Conservation (phyloP, 2,329 filamentous ascomycete species). For the Aspergillus phoenicis region DNA sequence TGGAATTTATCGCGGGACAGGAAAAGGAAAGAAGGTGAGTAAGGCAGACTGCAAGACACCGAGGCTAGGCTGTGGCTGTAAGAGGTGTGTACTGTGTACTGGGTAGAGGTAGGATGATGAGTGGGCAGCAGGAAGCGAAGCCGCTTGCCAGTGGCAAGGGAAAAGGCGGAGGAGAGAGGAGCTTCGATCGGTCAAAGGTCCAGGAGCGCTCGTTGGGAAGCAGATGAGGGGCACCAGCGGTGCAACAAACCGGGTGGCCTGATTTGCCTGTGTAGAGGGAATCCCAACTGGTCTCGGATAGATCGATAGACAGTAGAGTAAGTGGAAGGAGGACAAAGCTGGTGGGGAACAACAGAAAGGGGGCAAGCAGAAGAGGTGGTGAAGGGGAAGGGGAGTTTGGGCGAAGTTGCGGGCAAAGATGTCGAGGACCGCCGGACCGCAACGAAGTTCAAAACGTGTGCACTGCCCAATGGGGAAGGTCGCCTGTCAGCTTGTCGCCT, state of each 20-base stretch:
- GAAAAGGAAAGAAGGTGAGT: neutral
- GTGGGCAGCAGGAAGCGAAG: slow-evolving; percentile 12
- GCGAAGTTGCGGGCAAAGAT: slow-evolving; percentile 3
- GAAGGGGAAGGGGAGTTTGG: neutral
- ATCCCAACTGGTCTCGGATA: neutral
- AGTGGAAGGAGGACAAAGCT: neutral
- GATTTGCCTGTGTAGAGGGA: neutral
- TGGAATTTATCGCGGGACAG: slow-evolving; percentile 8
- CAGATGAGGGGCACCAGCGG: slow-evolving; percentile 22
- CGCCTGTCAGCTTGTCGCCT: neutral
- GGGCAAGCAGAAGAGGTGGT: neutral
- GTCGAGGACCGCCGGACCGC: slow-evolving; percentile 4
- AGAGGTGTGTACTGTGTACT: neutral
- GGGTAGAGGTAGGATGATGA: slow-evolving; percentile 3
- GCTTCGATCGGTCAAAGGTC: slow-evolving; percentile 19
- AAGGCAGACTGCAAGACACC: slow-evolving; percentile 5
- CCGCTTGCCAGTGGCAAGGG: slow-evolving; percentile 21
- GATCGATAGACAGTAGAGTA: neutral
- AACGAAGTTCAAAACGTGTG: slow-evolving; percentile 8
- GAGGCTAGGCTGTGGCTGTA: neutral
- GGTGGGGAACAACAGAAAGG: neutral
- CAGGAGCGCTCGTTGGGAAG: slow-evolving; percentile 8
- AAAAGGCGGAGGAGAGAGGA: slow-evolving; percentile 13
- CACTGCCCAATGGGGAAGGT: slow-evolving; percentile 22
- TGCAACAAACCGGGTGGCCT: neutral